Evolutionary conservation across 345 rosid species (phyloP).

Genomic region (Euphorbia lathyris): DNA sequence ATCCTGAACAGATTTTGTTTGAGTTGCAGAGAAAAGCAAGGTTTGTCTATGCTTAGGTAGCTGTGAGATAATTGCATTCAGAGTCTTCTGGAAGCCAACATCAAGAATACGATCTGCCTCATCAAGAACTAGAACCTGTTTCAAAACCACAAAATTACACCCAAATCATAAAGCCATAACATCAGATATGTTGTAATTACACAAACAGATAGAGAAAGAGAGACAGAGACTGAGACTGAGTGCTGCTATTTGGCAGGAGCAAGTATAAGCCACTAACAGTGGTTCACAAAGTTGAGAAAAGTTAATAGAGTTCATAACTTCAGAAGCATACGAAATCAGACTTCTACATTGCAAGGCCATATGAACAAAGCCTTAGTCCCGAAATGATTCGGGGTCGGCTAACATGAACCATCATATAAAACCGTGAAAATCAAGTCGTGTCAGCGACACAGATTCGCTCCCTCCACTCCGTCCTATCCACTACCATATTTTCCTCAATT

Average conservation of each 20-base stretch:
- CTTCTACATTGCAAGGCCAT: background rate
- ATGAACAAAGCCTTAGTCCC: too few relatives aligned
- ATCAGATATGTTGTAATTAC: background rate
- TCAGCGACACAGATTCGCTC: too few relatives aligned
- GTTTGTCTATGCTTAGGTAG: slow-evolving; percentile 81
- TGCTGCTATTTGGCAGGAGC: background rate
- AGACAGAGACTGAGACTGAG: too few relatives aligned
- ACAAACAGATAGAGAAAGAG: background rate
- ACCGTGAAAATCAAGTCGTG: too few relatives aligned
- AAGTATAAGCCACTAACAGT: background rate
- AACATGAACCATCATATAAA: too few relatives aligned
- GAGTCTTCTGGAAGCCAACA: slow-evolving; percentile 70
- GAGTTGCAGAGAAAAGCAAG: slow-evolving; percentile 92
- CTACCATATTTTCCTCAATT: too few relatives aligned
- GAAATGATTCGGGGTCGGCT: too few relatives aligned
- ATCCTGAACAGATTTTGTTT: slow-evolving; percentile 89
- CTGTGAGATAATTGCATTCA: slow-evolving; percentile 88
- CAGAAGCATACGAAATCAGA: background rate
- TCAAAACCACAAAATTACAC: slow-evolving; percentile 33
- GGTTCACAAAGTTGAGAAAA: background rate
- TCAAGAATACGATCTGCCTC: slow-evolving; percentile 99
- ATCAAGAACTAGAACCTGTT: slow-evolving; percentile 90
- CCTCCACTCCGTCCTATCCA: too few relatives aligned
- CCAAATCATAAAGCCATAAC: slow-evolving; percentile 32
- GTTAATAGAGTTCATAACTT: background rate